phyloP scores from a whole-genome alignment of 306 rosid genomes.

The Begonia masoniana region DNA sequence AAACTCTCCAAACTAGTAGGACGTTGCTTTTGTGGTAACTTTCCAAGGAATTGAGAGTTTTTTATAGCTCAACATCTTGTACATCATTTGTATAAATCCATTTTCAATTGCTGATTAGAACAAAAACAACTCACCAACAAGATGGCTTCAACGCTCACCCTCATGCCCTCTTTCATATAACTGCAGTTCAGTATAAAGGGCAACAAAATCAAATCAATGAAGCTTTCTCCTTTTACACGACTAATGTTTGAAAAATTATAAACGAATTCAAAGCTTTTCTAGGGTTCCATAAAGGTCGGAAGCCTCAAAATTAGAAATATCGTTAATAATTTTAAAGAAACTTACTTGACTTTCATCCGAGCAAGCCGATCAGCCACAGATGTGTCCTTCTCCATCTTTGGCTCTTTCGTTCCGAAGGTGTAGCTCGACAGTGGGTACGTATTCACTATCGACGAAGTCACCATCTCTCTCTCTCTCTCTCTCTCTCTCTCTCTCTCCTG shows the following conservation, averaged over 20 bases:
- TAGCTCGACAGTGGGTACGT: slow-evolving; percentile 95
- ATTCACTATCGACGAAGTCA: slow-evolving; percentile 72
- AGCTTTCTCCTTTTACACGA: too few relatives aligned
- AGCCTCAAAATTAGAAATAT: background rate
- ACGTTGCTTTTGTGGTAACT: too few relatives aligned
- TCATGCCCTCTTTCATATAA: slow-evolving; percentile 96
- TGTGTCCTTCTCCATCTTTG: slow-evolving; percentile 98
- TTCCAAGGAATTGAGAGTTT: too few relatives aligned
- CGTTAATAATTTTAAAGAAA: background rate
- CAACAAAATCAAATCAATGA: too few relatives aligned
- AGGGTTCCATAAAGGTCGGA: slow-evolving; percentile 25
- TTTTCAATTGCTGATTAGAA: too few relatives aligned
- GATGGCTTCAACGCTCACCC: slow-evolving; percentile 96
- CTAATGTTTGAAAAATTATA: too few relatives aligned
- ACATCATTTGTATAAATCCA: too few relatives aligned
- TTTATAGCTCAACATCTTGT: too few relatives aligned
- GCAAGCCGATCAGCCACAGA: slow-evolving; percentile 99
- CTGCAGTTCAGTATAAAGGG: slow-evolving; percentile 19
- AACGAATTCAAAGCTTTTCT: background rate
- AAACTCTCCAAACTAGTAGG: too few relatives aligned
- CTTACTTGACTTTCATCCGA: slow-evolving; percentile 96
- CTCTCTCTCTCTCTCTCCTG: too few relatives aligned
- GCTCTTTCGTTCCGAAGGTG: slow-evolving; percentile 98
- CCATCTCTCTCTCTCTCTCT: slow-evolving; percentile 26
- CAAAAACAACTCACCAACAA: slow-evolving; percentile 46